phyloP scores from a whole-genome alignment of 441 rosid species.

The Arabidopsis lyrata region DNA sequence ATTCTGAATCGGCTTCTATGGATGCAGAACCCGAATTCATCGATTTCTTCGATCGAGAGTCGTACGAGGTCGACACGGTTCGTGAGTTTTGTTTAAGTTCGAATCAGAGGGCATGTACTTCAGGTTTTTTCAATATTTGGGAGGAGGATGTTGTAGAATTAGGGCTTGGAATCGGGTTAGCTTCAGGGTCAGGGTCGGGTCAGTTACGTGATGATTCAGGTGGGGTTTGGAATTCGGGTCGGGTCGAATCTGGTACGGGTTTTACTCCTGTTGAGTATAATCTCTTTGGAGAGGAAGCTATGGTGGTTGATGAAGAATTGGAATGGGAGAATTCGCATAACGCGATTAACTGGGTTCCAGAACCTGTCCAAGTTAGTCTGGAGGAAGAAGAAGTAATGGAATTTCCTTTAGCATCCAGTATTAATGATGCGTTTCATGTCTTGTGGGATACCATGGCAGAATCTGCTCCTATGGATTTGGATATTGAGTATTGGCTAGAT shows the following conservation, averaged over 20 bases:
- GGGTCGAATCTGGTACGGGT: not conserved
- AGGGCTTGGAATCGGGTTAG: constrained; percentile 42
- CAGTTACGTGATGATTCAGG: constrained; percentile 18
- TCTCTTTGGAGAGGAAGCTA: constrained; percentile 16
- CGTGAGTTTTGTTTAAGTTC: constrained; percentile 55
- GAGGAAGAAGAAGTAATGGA: too few relatives aligned
- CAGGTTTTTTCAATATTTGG: not conserved
- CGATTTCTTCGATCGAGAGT: constrained; percentile 37
- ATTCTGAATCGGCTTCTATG: constrained; percentile 11
- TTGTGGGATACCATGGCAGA: too few relatives aligned
- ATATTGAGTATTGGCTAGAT: too few relatives aligned
- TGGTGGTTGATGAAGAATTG: constrained; percentile 24
- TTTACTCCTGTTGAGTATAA: not conserved
- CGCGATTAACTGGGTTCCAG: constrained; percentile 1
- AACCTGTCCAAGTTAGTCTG: not conserved
- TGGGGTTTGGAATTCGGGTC: not conserved
- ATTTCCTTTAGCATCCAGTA: too few relatives aligned
- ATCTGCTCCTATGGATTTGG: too few relatives aligned
- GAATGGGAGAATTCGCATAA: constrained; percentile 31
- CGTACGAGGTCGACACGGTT: not conserved
- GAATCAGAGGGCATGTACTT: constrained; percentile 13
- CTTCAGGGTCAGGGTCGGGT: not conserved
- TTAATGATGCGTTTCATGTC: too few relatives aligned
- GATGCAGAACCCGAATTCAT: constrained; percentile 31
- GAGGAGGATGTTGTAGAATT: constrained; percentile 27